These are phyloP conservation scores for Alternaria tenuissima DNA, from an alignment of 2,329 filamentous ascomycete genomes.

Conservation along the genomic window DNA sequence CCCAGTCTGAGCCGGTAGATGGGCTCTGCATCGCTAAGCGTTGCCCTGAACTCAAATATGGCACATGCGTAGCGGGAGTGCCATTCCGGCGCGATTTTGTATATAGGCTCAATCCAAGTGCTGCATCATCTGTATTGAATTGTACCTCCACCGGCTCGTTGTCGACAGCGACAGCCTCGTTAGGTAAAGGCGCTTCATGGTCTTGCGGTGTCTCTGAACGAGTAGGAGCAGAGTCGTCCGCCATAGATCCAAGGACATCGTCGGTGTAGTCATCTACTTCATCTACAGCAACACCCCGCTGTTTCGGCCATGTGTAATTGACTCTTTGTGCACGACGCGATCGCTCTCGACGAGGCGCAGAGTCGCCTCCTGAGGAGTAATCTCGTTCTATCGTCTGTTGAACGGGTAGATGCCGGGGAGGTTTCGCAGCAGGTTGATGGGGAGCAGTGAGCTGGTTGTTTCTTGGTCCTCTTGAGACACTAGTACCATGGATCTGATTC, in stretches of 20 bases:
- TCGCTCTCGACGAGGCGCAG: slow-evolving; percentile 22
- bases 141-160: slow-evolving; percentile 30
- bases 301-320: slow-evolving; percentile 41
- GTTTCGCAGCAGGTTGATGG: background rate
- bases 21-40: slow-evolving; percentile 25
- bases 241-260: background rate
- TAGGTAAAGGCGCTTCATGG: slow-evolving; percentile 15
- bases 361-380: slow-evolving; percentile 33
- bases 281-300: slow-evolving; percentile 1
- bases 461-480: slow-evolving; percentile 5
- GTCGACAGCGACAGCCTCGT: slow-evolving; percentile 23
- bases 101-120: slow-evolving; percentile 21
- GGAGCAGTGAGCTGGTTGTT: background rate
- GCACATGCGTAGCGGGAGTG: slow-evolving; percentile 13
- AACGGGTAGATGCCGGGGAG: background rate
- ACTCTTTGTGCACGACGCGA: slow-evolving; percentile 33
- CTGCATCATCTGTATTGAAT: slow-evolving; percentile 32
- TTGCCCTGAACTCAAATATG: slow-evolving; percentile 40
- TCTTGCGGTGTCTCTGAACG: slow-evolving; percentile 25
- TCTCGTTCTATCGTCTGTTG: slow-evolving; percentile 18
- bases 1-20: slow-evolving; percentile 31
- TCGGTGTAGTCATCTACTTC: slow-evolving; percentile 10
- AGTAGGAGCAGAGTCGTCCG: background rate
- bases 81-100: background rate
- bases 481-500: slow-evolving; percentile 22